phyloP scores from a whole-genome alignment of 495 filamentous ascomycete genomes.

The Venustampulla echinocandica region DNA sequence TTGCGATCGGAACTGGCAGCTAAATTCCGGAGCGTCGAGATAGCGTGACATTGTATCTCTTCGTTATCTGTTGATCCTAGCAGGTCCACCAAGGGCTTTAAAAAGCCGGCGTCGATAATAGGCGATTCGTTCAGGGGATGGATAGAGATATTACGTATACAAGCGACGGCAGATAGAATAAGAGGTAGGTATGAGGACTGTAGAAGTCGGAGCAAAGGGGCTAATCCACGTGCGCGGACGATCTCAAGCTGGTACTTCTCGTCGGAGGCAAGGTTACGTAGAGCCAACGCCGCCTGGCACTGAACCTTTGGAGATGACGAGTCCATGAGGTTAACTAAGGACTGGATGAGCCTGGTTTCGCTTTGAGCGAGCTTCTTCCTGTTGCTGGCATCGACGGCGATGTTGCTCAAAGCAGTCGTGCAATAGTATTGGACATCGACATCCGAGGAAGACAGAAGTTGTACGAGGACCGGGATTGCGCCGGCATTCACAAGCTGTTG shows the following conservation, averaged over 20 bases:
- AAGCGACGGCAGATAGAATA: slow-evolving; percentile 93
- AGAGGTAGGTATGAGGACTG: slow-evolving; percentile 93
- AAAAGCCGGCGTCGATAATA: slow-evolving; percentile 94
- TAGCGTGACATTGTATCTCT: slow-evolving; percentile 97
- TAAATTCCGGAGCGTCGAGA: slow-evolving; percentile 91
- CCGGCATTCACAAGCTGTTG: slow-evolving; percentile 95
- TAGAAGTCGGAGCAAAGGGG: slow-evolving; percentile 75
- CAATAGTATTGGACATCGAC: slow-evolving; percentile 99
- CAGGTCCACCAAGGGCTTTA: slow-evolving; percentile 87
- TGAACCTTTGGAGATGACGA: slow-evolving; percentile 96
- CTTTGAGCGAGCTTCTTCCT: slow-evolving; percentile 82
- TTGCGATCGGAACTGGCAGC: slow-evolving; percentile 95
- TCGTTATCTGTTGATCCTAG: slow-evolving; percentile 94
- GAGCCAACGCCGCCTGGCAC: slow-evolving; percentile 89
- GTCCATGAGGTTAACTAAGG: slow-evolving; percentile 91
- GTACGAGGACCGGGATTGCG: slow-evolving; percentile 92
- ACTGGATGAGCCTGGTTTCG: slow-evolving; percentile 83
- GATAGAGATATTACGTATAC: slow-evolving; percentile 97
- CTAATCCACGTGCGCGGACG: slow-evolving; percentile 76
- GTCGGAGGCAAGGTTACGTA: slow-evolving; percentile 92
- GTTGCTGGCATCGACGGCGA: slow-evolving; percentile 88
- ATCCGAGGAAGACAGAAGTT: slow-evolving; percentile 81
- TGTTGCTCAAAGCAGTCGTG: slow-evolving; percentile 96
- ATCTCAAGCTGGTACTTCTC: slow-evolving; percentile 99
- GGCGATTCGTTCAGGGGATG: slow-evolving; percentile 99